These are phyloP conservation scores for Penicillium parvum DNA, from an alignment of 495 filamentous ascomycete species.

Conservation along the genomic window DNA sequence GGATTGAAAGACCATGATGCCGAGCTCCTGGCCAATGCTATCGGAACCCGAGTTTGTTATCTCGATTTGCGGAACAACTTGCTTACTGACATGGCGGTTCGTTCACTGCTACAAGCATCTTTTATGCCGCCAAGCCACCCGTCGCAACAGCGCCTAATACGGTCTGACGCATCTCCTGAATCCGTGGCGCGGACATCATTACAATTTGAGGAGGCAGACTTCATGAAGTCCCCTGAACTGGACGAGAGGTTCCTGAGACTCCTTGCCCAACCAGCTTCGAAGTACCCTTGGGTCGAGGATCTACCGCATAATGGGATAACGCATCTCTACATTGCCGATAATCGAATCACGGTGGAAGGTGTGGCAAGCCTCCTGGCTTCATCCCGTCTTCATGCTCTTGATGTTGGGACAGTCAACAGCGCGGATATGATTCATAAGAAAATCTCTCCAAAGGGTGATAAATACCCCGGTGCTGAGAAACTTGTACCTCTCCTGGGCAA, in stretches of 20 bases:
- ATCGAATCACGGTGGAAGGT: conserved; percentile 55
- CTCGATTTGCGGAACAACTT: conserved; percentile 58
- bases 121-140: conserved; percentile 30
- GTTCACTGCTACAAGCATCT: conserved; percentile 48
- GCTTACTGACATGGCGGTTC: conserved; percentile 53
- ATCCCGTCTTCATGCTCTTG: conserved; percentile 47
- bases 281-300: conserved; percentile 51
- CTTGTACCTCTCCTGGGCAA: conserved; percentile 48
- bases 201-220: conserved; percentile 11
- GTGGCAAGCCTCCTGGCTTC: conserved; percentile 50
- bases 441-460: conserved; percentile 13
- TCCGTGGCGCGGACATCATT: conserved; percentile 10
- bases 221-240: conserved; percentile 38
- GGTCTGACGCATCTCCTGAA: conserved; percentile 10
- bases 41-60: conserved; percentile 49
- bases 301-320: conserved; percentile 51
- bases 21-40: conserved; percentile 48
- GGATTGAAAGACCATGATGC: conserved; percentile 54
- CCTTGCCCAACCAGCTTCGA: conserved; percentile 46
- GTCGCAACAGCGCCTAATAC: background rate
- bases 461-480: conserved; percentile 48
- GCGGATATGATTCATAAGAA: conserved; percentile 24
- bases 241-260: conserved; percentile 47
- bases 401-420: conserved; percentile 45
- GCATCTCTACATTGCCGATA: conserved; percentile 56